Percentiles rank a stretch among this genome's conserved stretches.
Conservation (phyloP, 2,329 filamentous ascomycete genomes). For the Neonectria magnoliae region DNA sequence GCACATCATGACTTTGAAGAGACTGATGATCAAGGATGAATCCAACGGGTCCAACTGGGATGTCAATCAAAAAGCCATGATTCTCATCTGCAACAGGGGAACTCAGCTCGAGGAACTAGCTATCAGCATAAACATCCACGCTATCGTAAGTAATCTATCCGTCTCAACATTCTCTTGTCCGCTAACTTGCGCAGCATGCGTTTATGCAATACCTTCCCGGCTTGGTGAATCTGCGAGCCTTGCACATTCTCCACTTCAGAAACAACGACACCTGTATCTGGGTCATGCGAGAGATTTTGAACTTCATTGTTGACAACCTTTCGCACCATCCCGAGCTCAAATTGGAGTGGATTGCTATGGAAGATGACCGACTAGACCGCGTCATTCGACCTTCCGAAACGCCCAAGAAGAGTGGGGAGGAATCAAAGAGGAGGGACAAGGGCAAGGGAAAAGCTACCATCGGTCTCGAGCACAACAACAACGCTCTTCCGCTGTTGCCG, state of each 20-base stretch:
- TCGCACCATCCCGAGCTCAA: conserved; percentile 64
- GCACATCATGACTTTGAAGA: conserved; percentile 63
- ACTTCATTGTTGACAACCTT: conserved; percentile 68
- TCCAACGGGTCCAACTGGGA: conserved; percentile 63
- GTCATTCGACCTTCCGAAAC: conserved; percentile 55
- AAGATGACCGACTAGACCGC: conserved; percentile 60
- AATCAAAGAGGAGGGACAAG: conserved; percentile 46
- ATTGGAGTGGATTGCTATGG: conserved; percentile 68
- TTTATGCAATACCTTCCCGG: conserved; percentile 64
- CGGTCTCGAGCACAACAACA: conserved; percentile 24
- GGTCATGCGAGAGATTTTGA: conserved; percentile 65
- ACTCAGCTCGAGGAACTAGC: conserved; percentile 64
- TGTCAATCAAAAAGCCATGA: conserved; percentile 62
- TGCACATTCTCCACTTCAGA: conserved; percentile 65
- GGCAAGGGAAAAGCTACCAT: conserved; percentile 46
- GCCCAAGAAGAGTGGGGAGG: conserved; percentile 42
- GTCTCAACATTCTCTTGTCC: not conserved
- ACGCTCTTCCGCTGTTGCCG: conserved; percentile 44
- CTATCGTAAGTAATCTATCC: conserved; percentile 57
- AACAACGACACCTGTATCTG: conserved; percentile 66
- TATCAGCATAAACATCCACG: conserved; percentile 62
- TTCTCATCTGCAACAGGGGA: conserved; percentile 63
- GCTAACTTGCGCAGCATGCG: conserved; percentile 57
- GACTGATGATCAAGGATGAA: conserved; percentile 70
- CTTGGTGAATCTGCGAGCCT: conserved; percentile 60